These are phyloP conservation scores for Fraxinus platypoda DNA, from an alignment of 305 asterid genomes.

Conservation along the genomic window DNA sequence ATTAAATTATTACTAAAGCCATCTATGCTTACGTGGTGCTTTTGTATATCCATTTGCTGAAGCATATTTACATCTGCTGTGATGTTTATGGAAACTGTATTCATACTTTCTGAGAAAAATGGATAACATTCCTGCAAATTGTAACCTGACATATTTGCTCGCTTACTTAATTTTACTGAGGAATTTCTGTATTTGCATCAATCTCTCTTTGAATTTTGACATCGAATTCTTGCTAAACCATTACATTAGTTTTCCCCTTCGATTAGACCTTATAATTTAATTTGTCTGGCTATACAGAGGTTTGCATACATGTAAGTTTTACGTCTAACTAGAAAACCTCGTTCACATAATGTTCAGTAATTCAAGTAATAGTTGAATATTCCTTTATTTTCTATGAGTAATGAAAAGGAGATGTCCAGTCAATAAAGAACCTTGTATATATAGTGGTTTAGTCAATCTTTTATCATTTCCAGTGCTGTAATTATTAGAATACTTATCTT, in stretches of 20 bases:
- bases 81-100: background rate
- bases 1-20: background rate
- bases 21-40: background rate
- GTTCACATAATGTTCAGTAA: background rate
- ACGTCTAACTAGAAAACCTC: background rate
- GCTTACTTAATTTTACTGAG: background rate
- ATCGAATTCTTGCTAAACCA: background rate
- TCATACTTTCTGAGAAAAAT: background rate
- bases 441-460: constrained; percentile 1
- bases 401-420: background rate
- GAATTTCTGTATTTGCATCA: background rate
- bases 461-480: constrained; percentile 9
- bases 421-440: constrained; percentile 3
- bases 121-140: background rate
- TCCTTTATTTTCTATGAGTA: background rate
- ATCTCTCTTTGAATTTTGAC: background rate
- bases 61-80: background rate
- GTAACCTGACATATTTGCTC: background rate
- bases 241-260: background rate
- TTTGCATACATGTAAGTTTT: background rate
- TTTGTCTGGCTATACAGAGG: background rate
- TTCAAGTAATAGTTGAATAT: background rate
- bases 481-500: constrained; percentile 1
- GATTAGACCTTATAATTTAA: background rate
- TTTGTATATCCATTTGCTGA: background rate